Evolutionary conservation across 495 filamentous ascomycete species (phyloP), one percentile per base, ranked within the genome.

Genomic region (Aspergillus olivimuriae): DNA sequence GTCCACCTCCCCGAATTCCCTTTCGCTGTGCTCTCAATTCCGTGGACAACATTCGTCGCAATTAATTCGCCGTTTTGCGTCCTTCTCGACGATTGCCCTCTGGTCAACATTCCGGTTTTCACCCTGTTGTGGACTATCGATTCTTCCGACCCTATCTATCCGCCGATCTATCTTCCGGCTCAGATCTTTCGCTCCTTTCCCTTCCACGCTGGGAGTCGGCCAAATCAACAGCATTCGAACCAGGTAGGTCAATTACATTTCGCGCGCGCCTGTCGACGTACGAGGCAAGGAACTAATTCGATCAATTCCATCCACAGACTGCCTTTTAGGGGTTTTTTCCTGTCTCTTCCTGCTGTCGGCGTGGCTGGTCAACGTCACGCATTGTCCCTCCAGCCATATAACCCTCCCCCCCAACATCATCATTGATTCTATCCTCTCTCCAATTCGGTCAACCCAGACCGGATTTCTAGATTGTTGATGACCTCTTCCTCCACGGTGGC

Each of bases 401-500:
- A 44, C 41, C 19, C 36, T 16, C 22, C 15, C 46, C 28, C 22
- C 20, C 19, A 26, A 12, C 24, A 10, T 35, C 38, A 31, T 47
- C 24, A 22, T 31, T 43, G 44, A 45, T n/a, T 22, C 28, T 30
- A 30, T 41, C 26, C 14, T 34, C 5, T 42, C 46, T 51, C 41
- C 48, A 59, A 62, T 65, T 68, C 62, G 63, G 62, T 69, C 52
- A 41, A 21, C 21, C 37, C 42, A 41, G 59, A 49, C 65, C 60
- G 65, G 49, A 62, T 63, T 66, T 69, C 50, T 47, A 68, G 57
- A 37, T 46, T 55, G 34, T 56, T 44, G 56, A 50, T 45, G 39
- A 55, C 38, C 39, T 61, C 64, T 52, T 55, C 63, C 56, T 73
- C 61, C 66, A 73, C 64, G 50, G 66, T 70, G 64, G 72, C 65